Base-by-base conservation (phyloP, 2,329 filamentous ascomycete genomes). In the Lecanosticta acicola region DNA sequence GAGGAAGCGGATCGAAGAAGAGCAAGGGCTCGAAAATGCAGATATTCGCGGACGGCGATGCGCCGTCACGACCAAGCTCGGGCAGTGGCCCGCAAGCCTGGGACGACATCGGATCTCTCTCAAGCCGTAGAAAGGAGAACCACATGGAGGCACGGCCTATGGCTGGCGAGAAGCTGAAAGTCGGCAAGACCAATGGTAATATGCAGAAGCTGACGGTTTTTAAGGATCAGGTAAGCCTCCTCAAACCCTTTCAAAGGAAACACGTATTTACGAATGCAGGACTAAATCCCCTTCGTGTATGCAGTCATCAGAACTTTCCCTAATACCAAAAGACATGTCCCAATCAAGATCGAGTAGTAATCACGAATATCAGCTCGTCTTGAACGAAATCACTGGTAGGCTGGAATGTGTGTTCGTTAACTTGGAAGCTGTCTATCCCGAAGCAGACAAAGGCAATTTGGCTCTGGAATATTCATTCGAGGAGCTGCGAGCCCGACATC, bases 121-220 rank as follows among this genome's bases (percentile, higher is more conserved):
- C 82, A 41, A 86, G 95, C 50, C 79, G 93, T 40, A 95, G 87
- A 74, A 98, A 97, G 75, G 93, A 98, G 67, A 98, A 98, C 62
- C 75, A 76, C 4, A 72, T 90, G 55, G 88, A 91, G 64, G 81
- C 90, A 9, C 90, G 85, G 63, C 88, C 91, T 16, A 96, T 90
- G 93, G 85, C 76, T 9, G 93, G 93, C 19, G 89, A 97, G 72
- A 96, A 86, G 33, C 70, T 98, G 57, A 87, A 91, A 67, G 85
- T 81, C 2, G 88, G 86, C 34, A 91, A 88, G 59, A 93, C 87
- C 72, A 87, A 87, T 71, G 80, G 75, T 35, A 80, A 77, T 24
- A 78, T 77, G 43, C 76, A 83, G 43, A 97, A 96, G 75, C 85
- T 98, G 82, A 75, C 84, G 62, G 80, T 98, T 37, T 98, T 96